These are phyloP conservation scores for Xylaria scruposa DNA, from an alignment of 495 filamentous ascomycete species.

Conservation along the genomic window DNA sequence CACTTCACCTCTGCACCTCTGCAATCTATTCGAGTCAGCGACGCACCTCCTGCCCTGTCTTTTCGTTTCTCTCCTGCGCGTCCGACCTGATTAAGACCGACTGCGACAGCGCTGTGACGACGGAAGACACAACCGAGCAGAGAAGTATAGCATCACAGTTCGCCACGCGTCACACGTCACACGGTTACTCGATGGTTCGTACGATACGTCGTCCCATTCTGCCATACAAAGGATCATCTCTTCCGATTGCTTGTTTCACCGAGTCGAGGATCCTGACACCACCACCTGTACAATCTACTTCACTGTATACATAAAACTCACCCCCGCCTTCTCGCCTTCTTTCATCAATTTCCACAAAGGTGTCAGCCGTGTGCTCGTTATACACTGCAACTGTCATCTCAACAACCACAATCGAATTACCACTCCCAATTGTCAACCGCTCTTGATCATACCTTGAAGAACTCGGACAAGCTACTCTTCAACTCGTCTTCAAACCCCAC, in stretches of 20 bases:
- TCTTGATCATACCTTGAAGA: constrained; percentile 9
- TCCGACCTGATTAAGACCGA: constrained; percentile 2
- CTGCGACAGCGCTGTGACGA: not conserved
- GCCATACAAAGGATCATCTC: constrained; percentile 26
- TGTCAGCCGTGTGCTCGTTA: constrained; percentile 9
- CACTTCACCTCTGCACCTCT: not conserved
- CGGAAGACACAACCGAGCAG: not conserved
- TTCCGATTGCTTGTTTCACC: constrained; percentile 21
- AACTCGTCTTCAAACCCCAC: not conserved
- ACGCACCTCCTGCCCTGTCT: constrained; percentile 9
- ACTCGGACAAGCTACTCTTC: not conserved
- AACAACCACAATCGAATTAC: not conserved
- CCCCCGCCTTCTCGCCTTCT: constrained; percentile 3
- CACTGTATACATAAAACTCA: constrained; percentile 7
- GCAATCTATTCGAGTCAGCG: constrained; percentile 22
- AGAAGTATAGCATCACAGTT: constrained; percentile 16
- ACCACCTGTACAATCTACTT: not conserved
- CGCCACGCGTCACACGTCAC: constrained; percentile 23
- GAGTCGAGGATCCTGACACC: constrained; percentile 3
- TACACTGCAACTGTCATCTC: not conserved
- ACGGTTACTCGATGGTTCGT: constrained; percentile 17
- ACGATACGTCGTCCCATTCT: constrained; percentile 25
- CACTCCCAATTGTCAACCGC: constrained; percentile 4
- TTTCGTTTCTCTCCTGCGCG: not conserved
- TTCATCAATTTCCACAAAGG: constrained; percentile 23